Base-by-base conservation (phyloP, 306 rosid species). In the Sechiopsis laciniata region DNA sequence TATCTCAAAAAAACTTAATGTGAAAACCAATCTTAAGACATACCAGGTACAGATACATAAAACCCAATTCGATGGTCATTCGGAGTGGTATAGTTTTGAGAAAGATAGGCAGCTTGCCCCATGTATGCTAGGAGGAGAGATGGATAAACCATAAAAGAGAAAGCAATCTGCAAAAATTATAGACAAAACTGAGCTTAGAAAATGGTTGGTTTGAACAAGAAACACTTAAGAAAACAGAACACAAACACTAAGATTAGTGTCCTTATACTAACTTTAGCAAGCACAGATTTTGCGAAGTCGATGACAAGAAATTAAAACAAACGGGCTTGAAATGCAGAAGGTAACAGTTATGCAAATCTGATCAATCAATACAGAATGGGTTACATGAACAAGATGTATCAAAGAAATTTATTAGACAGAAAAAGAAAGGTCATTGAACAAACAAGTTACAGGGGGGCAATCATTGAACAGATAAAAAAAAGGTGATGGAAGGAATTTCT, bases 21-120 rank as follows among this genome's bases (percentile, higher is more conserved):
- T 32, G 52, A 16, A 78, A 62, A 64, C 66, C 72, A 74, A 54
- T 71, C 48, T 74, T 58, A 79, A 32, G 10, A 70, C 78, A 57
- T 84, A 93, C 98, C 96, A 11, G 98, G 98, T 51, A 93, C 98
- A 74, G 98, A 93, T 81, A 86, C 80, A 51, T 93, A 93, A 83
- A 87, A 93, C 50, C 97, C 97, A 46, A 90, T 83, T 16, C 55
- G 78, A 67, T 67, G 76, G 14, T 77, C 74, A 6, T 65, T 50
- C 19, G 21, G 61, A 55, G 55, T 6, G 15, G 6, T 15, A 69
- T 90, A 95, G 66, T 93, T 88, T 57, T 69, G 72, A 29, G 98
- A 90, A 40, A 93, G 84, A 84, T 86, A 93, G 42, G 98, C 98
- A 55, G 98, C 98, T 80, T 93, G 98, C 51, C 98, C 98, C 98